Evolutionary conservation across 2,329 filamentous ascomycete species (phyloP).

Genomic region (Aspergillus transmontanensis): DNA sequence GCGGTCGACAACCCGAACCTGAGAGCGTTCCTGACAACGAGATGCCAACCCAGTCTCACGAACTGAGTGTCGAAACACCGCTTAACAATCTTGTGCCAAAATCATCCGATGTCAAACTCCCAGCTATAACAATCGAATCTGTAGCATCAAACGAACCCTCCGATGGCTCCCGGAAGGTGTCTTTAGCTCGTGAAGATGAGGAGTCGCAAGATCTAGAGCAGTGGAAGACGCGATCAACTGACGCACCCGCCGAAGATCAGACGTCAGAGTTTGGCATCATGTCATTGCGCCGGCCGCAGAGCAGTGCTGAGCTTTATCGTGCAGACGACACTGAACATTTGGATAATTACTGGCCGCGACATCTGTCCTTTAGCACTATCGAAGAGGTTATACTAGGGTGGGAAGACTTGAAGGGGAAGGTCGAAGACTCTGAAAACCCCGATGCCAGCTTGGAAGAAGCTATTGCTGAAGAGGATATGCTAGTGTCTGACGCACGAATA

Average conservation of each 20-base stretch:
- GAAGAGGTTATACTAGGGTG: conserved; percentile 47
- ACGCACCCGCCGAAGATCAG: conserved; percentile 31
- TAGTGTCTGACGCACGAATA: conserved; percentile 39
- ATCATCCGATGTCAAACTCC: conserved; percentile 24
- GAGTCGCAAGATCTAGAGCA: conserved; percentile 33
- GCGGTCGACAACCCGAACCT: conserved; percentile 18
- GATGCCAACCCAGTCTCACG: conserved; percentile 17
- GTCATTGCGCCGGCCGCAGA: conserved; percentile 42
- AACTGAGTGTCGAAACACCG: conserved; percentile 11
- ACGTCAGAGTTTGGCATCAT: conserved; percentile 30
- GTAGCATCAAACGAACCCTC: conserved; percentile 22
- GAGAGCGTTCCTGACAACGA: conserved; percentile 24
- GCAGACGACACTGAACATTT: conserved; percentile 22
- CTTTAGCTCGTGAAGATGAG: conserved; percentile 23
- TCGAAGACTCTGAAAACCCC: conserved; percentile 36
- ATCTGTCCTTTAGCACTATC: conserved; percentile 51
- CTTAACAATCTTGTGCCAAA: conserved; percentile 16
- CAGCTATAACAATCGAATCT: conserved; percentile 38
- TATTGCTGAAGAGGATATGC: conserved; percentile 41
- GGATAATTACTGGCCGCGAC: conserved; percentile 41
- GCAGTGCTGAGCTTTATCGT: conserved; percentile 31
- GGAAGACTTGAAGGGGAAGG: conserved; percentile 30
- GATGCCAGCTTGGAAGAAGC: conserved; percentile 44
- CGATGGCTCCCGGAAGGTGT: conserved; percentile 22
- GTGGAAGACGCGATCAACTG: conserved; percentile 32